Percentiles rank a stretch among this genome's conserved stretches.
Evolutionary conservation across 208 protist species (phyloP).

Genomic region (Strigomonas culicis): DNA sequence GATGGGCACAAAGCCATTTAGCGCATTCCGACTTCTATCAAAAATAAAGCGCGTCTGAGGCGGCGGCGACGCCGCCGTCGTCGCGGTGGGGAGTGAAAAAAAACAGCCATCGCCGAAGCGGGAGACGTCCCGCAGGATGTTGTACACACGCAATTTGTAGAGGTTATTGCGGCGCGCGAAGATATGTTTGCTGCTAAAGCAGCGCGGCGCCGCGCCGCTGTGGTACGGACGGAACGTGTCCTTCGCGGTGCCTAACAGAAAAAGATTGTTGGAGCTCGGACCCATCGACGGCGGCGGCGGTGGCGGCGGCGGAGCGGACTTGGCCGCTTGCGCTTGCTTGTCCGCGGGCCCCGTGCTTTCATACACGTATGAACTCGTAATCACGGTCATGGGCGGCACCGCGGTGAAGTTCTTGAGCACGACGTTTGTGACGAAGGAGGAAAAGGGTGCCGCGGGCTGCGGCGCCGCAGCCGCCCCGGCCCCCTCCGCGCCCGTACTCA

Average conservation of each 20-base stretch:
- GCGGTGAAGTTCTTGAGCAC: constrained; percentile 57
- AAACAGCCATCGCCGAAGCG: constrained; percentile 30
- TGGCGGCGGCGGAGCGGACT: not conserved
- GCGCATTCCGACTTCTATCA: too few relatives aligned
- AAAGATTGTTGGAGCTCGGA: not conserved
- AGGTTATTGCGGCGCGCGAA: not conserved
- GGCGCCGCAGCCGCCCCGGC: not conserved
- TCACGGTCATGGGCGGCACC: constrained; percentile 44
- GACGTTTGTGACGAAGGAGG: constrained; percentile 40
- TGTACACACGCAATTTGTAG: constrained; percentile 19
- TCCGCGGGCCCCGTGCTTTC: not conserved
- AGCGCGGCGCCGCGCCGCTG: constrained; percentile 24
- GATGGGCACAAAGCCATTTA: too few relatives aligned
- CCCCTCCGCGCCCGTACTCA: too few relatives aligned
- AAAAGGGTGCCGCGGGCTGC: constrained; percentile 15
- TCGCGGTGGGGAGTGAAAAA: too few relatives aligned
- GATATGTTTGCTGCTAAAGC: constrained; percentile 30
- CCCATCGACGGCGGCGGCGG: not conserved
- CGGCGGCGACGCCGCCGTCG: constrained; percentile 3
- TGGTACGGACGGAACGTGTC: constrained; percentile 32
- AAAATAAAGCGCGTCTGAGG: not conserved
- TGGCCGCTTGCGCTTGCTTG: not conserved
- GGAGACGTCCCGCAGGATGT: constrained; percentile 46
- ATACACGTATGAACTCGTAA: constrained; percentile 33
- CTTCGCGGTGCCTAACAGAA: not conserved